These are phyloP conservation scores for Blastobotrys chiropterorum DNA, from an alignment of 805 yeast species.

Conservation along the genomic window DNA sequence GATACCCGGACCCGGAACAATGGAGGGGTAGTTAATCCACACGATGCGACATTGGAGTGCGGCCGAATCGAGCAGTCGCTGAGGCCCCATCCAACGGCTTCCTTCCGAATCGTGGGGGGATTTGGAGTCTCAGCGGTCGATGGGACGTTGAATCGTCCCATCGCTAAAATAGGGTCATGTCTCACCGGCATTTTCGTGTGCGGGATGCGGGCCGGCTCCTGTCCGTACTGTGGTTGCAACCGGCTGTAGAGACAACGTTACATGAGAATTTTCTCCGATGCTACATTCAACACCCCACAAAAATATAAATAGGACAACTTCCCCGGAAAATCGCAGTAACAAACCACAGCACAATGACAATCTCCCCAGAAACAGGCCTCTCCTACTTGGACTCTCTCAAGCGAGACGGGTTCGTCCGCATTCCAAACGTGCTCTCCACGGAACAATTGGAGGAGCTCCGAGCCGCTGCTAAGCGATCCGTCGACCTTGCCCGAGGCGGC, in stretches of 20 bases:
- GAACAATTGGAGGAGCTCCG: slow-evolving; percentile 31
- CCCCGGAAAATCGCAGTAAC: neutral
- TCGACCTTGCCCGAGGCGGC: slow-evolving; percentile 41
- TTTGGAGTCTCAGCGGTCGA: no score
- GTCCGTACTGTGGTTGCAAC: no score
- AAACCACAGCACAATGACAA: neutral
- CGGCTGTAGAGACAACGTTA: no score
- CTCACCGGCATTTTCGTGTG: no score
- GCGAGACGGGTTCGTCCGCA: slow-evolving; percentile 32
- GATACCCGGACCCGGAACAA: neutral
- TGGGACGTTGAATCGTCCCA: no score
- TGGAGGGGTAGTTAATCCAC: neutral
- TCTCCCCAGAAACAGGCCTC: slow-evolving; percentile 3
- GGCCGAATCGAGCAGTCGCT: no score
- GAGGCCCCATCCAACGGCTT: no score
- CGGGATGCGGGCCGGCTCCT: no score
- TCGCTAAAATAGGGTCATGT: no score
- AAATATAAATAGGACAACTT: neutral
- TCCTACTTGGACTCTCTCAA: slow-evolving; percentile 6
- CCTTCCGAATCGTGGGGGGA: no score
- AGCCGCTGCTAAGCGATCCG: slow-evolving; percentile 34
- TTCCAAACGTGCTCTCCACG: slow-evolving; percentile 35
- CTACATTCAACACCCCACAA: neutral
- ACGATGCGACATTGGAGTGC: neutral
- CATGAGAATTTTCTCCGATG: neutral